Percentiles rank a stretch among this genome's conserved stretches.
phyloP scores from a whole-genome alignment of 768 basidiomycete species.

The Naganishia vaughanmartiniae region DNA sequence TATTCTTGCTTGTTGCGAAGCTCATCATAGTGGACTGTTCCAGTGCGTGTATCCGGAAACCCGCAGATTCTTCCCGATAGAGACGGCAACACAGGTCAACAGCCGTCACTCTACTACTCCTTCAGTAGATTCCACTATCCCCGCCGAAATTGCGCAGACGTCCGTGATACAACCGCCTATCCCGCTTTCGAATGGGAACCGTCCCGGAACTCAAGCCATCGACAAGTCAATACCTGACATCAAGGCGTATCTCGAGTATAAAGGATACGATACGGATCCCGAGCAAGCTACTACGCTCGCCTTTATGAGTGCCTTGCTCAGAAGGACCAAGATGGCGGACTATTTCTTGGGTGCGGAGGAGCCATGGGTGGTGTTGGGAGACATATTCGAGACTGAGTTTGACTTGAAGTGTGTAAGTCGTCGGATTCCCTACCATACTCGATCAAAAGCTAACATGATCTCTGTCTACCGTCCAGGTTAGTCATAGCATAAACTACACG shows the following conservation, averaged over 20 bases:
- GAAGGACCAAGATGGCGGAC: conserved; percentile 7
- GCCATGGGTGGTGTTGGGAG: conserved; percentile 6
- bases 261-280: background rate
- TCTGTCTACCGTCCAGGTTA: background rate
- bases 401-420: conserved; percentile 3
- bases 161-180: too few relatives aligned
- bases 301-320: background rate
- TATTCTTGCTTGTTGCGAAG: too few relatives aligned
- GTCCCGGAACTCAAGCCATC: background rate
- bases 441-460: background rate
- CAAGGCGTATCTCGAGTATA: conserved; percentile 10
- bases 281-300: conserved; percentile 6
- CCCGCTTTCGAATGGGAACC: background rate
- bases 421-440: too few relatives aligned
- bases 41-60: background rate
- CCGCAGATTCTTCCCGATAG: background rate
- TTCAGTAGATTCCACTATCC: too few relatives aligned
- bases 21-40: too few relatives aligned
- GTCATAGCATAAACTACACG: conserved; percentile 13
- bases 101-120: background rate
- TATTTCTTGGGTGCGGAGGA: conserved; percentile 5
- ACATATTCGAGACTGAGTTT: background rate
- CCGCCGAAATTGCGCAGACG: too few relatives aligned
- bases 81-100: background rate
- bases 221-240: background rate